Evolutionary conservation across 2,329 filamentous ascomycete genomes (phyloP).

Genomic region (Conoideocrella luteorostrata): DNA sequence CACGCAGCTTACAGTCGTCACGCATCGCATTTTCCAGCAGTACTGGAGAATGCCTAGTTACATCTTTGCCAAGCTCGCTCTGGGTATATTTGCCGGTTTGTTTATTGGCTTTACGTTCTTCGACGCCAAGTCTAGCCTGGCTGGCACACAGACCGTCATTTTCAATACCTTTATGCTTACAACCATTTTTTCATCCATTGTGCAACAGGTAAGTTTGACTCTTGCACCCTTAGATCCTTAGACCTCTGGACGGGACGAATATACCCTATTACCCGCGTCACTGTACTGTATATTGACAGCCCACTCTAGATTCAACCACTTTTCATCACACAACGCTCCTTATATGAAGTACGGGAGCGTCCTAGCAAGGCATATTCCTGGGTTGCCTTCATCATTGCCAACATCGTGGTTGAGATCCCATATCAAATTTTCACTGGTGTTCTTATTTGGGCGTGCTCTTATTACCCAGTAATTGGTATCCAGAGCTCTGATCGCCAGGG

Average conservation of each 20-base stretch:
- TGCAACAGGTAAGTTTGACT: slow-evolving; percentile 45
- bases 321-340: slow-evolving; percentile 64
- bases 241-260: too few relatives aligned
- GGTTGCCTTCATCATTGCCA: slow-evolving; percentile 65
- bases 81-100: slow-evolving; percentile 54
- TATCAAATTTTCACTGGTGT: slow-evolving; percentile 61
- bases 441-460: slow-evolving; percentile 59
- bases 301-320: slow-evolving; percentile 73
- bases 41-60: slow-evolving; percentile 79
- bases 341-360: slow-evolving; percentile 73
- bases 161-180: slow-evolving; percentile 71
- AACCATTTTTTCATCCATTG: slow-evolving; percentile 65
- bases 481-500: slow-evolving; percentile 50
- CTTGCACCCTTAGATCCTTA: not conserved
- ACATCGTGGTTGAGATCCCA: slow-evolving; percentile 66
- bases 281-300: too few relatives aligned
- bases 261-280: too few relatives aligned
- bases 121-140: slow-evolving; percentile 43
- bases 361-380: slow-evolving; percentile 71
- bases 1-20: slow-evolving; percentile 59
- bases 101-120: slow-evolving; percentile 75
- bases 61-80: slow-evolving; percentile 64
- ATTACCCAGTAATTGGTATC: slow-evolving; percentile 55
- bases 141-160: slow-evolving; percentile 69
- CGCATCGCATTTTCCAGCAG: slow-evolving; percentile 67